Evolutionary conservation across 805 yeast genomes (phyloP).

Genomic region (Hanseniaspora clermontiae): DNA sequence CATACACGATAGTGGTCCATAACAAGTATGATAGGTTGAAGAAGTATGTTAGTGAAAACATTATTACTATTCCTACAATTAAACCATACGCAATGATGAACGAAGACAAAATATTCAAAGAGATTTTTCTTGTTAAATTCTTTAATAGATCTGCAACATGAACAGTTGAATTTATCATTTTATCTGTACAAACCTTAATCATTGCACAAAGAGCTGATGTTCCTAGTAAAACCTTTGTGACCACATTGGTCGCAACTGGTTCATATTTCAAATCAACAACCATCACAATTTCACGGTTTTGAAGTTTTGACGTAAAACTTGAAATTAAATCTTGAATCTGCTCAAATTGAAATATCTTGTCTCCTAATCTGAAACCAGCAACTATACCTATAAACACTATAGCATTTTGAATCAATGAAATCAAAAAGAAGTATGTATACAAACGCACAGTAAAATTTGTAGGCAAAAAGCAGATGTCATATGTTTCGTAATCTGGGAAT

Average conservation of each 20-base stretch:
- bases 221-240: neutral
- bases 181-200: neutral
- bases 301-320: neutral
- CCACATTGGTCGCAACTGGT: neutral
- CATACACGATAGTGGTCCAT: neutral
- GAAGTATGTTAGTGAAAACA: neutral
- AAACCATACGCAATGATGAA: neutral
- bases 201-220: neutral
- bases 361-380: neutral
- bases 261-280: neutral
- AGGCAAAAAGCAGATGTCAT: slow-evolving; percentile 7
- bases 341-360: neutral
- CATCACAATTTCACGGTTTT: neutral
- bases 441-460: neutral
- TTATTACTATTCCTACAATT: neutral
- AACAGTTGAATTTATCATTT: neutral
- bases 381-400: neutral
- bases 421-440: neutral
- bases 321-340: neutral
- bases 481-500: neutral
- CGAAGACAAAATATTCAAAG: neutral
- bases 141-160: too few relatives aligned
- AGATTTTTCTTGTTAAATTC: neutral
- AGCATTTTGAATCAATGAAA: neutral
- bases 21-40: neutral